phyloP scores from a whole-genome alignment of 305 asterid genomes.

The Solanum hybrid region DNA sequence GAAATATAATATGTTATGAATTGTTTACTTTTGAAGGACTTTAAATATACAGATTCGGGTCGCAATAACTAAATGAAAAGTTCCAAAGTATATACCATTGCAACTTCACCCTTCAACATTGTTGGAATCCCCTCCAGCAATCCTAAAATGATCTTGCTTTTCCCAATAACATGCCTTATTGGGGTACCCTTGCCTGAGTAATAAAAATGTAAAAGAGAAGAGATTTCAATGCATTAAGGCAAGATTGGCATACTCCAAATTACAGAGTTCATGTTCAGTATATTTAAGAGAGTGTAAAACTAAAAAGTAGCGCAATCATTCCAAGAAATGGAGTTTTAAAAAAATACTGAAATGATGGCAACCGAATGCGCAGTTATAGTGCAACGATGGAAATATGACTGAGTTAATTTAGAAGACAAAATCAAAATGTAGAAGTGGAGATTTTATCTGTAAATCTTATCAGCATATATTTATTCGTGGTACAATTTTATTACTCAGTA shows the following conservation, averaged over 20 bases:
- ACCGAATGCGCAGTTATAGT: neutral
- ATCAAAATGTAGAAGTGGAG: neutral
- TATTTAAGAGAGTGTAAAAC: neutral
- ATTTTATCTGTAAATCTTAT: neutral
- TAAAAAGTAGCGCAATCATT: neutral
- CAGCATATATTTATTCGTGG: neutral
- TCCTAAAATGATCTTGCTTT: constrained; percentile 78
- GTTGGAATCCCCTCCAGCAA: constrained; percentile 91
- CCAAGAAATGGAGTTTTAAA: neutral
- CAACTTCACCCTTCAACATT: constrained; percentile 82
- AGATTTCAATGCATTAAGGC: neutral
- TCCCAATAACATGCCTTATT: constrained; percentile 73
- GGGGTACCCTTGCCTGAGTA: constrained; percentile 65
- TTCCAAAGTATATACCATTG: constrained; percentile 44
- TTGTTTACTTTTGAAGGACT: neutral
- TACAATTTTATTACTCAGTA: neutral
- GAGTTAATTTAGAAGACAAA: neutral
- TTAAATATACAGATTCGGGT: neutral
- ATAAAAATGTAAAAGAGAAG: neutral
- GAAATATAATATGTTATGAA: neutral
- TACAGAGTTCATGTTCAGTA: neutral
- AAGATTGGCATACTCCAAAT: neutral
- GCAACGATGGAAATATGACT: neutral
- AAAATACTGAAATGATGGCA: neutral
- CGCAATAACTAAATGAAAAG: neutral